Evolutionary conservation across 768 basidiomycete species (phyloP), one percentile per base, ranked within the genome.

Genomic region (Podaxis sp.): DNA sequence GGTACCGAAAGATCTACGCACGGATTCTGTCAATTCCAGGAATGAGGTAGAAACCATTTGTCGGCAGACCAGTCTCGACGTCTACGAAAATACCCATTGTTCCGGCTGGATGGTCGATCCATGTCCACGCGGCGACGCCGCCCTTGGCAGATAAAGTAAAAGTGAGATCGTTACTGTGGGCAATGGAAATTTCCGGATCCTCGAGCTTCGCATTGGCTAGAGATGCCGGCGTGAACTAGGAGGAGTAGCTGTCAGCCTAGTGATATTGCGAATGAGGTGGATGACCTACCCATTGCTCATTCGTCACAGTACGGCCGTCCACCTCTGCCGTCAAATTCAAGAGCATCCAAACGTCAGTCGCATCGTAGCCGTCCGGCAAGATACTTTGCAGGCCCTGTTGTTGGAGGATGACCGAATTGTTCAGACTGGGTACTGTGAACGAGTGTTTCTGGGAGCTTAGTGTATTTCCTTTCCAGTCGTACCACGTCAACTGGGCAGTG

Each of bases 61-160:
- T 69, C 0, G 81, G 79, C 3, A 71, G 23, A 0, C 73, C 74
- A 0, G 77, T 83, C 5, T 61, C 55, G 21, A 65, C 68, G 61
- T 84, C 82, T 38, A 79, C 69, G 65, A 86, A 86, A 46, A 78
- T 71, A 7, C 84, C 84, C 1, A 84, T 71, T 0, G 82, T 85
- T 16, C 81, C 81, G 0, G 73, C 70, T 0, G 83, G 83, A 68
- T 85, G 83, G 57, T 85, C 84, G 1, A 86, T 71, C 83, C 84
- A 85, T 4, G 83, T 79, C 79, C 82, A 85, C 0, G 78, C 72
- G 0, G 79, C 83, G 4, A 85, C 84, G 0, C 83, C 84, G 11
- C 80, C 79, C 47, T 70, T 68, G 1, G 83, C 84, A 2, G 82
- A 82, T 4, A 86, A 67, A 1, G 77, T 79, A 66, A 86, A 85